Evolutionary conservation across 768 basidiomycete species (phyloP).

Genomic region (Rhodotorula kratochvilovae): DNA sequence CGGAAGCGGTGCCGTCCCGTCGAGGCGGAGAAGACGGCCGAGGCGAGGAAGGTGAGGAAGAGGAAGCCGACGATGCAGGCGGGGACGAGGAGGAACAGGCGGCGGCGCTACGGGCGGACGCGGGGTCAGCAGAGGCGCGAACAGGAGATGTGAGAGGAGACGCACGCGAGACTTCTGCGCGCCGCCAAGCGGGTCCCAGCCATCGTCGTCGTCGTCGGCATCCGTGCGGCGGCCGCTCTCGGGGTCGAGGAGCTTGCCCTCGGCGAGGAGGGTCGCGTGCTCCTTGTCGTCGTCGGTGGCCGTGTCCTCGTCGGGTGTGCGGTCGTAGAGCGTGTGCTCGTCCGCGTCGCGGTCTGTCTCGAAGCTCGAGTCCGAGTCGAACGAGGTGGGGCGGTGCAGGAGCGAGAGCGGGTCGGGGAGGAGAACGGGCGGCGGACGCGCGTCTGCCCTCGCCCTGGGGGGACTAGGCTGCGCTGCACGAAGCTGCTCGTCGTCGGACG

Average conservation of each 20-base stretch:
- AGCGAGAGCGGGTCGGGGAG: not conserved
- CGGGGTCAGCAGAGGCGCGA: no score
- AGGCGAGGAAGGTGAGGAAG: conserved; percentile 1
- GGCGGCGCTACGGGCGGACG: conserved; percentile 3
- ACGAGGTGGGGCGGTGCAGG: not conserved
- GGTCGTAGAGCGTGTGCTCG: not conserved
- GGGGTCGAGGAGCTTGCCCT: not conserved
- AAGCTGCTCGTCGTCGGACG: not conserved
- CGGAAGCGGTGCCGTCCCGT: conserved; percentile 17
- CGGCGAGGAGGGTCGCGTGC: not conserved
- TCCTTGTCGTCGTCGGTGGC: not conserved
- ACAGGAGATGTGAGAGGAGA: not conserved
- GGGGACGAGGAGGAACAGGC: conserved; percentile 1
- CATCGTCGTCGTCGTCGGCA: not conserved
- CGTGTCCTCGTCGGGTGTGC: not conserved
- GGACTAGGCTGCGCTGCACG: not conserved
- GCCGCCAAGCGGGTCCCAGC: not conserved
- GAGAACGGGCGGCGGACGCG: not conserved
- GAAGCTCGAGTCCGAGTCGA: not conserved
- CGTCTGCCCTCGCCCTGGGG: not conserved
- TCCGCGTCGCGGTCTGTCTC: not conserved
- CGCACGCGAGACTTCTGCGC: not conserved
- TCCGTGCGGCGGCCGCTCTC: not conserved
- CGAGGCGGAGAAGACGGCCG: not conserved
- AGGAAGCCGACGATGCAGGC: conserved; percentile 1